These are phyloP conservation scores for Trametes versicolor DNA, from an alignment of 1,284 basidiomycete species.

Conservation along the genomic window DNA sequence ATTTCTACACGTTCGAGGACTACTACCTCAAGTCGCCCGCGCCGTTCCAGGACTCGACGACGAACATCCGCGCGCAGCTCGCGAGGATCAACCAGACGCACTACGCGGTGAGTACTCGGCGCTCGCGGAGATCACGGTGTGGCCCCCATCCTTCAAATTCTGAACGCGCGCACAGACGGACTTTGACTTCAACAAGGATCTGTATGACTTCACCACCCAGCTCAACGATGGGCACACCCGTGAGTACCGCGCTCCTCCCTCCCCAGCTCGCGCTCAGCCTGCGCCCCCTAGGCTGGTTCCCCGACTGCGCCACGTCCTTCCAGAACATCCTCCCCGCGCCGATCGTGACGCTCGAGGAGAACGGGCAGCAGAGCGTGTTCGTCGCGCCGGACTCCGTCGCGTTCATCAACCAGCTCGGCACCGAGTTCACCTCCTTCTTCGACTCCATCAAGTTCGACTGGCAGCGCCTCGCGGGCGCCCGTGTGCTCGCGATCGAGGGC, in stretches of 20 bases:
- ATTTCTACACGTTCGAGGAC: constrained; percentile 74
- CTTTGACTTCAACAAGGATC: constrained; percentile 69
- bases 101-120: constrained; percentile 52
- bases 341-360: constrained; percentile 61
- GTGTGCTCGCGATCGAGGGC: constrained; percentile 64
- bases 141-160: not conserved
- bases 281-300: constrained; percentile 59
- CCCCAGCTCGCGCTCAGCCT: not conserved
- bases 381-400: constrained; percentile 58
- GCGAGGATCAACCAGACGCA: constrained; percentile 57
- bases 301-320: constrained; percentile 64
- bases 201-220: constrained; percentile 65
- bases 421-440: constrained; percentile 58
- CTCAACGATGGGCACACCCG: constrained; percentile 75
- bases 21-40: constrained; percentile 67
- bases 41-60: constrained; percentile 69
- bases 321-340: constrained; percentile 70
- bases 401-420: constrained; percentile 34
- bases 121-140: not conserved
- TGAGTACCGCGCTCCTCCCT: constrained; percentile 39
- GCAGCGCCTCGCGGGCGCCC: constrained; percentile 67
- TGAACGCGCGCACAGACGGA: constrained; percentile 45
- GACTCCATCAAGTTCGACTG: constrained; percentile 63
- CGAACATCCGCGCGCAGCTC: constrained; percentile 61
- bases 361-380: constrained; percentile 63